Evolutionary conservation across 2,329 filamentous ascomycete genomes (phyloP).

Genomic region (Ceratocystis colombiana): DNA sequence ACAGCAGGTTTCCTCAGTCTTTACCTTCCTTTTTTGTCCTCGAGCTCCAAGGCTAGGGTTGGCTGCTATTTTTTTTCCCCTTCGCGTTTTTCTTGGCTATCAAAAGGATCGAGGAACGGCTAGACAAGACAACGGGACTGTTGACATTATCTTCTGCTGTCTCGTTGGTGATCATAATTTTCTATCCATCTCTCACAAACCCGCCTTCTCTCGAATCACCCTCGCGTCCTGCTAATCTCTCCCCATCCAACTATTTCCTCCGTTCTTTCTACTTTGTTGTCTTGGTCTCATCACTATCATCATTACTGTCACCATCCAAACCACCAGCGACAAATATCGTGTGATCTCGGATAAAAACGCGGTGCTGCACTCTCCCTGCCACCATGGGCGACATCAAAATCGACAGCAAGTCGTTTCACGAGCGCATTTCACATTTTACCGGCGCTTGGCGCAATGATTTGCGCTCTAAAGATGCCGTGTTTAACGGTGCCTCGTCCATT

Average conservation of each 20-base stretch:
- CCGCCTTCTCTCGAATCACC: not conserved
- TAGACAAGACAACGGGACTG: not conserved
- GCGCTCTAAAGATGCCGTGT: constrained; percentile 72
- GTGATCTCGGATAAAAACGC: constrained; percentile 27
- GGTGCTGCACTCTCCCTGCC: constrained; percentile 31
- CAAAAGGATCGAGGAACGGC: not conserved
- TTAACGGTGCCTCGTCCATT: constrained; percentile 77
- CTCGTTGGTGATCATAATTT: not conserved
- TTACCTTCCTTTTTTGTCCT: too few species aligned
- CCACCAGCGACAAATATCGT: not conserved
- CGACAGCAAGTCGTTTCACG: constrained; percentile 86
- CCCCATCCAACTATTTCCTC: not conserved
- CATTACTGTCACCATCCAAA: not conserved
- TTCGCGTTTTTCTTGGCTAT: constrained; percentile 22
- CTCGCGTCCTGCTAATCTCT: not conserved
- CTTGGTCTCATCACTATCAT: too few species aligned
- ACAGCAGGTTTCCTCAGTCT: not conserved
- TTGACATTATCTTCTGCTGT: not conserved
- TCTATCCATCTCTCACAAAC: not conserved
- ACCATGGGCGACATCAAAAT: constrained; percentile 80
- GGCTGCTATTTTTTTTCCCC: constrained; percentile 15
- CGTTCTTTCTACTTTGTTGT: not conserved
- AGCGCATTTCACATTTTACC: constrained; percentile 77
- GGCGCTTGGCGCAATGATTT: constrained; percentile 95
- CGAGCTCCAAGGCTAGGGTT: constrained; percentile 8